These are phyloP conservation scores for Mucuna pruriens DNA, from an alignment of 306 rosid species.

Conservation along the genomic window DNA sequence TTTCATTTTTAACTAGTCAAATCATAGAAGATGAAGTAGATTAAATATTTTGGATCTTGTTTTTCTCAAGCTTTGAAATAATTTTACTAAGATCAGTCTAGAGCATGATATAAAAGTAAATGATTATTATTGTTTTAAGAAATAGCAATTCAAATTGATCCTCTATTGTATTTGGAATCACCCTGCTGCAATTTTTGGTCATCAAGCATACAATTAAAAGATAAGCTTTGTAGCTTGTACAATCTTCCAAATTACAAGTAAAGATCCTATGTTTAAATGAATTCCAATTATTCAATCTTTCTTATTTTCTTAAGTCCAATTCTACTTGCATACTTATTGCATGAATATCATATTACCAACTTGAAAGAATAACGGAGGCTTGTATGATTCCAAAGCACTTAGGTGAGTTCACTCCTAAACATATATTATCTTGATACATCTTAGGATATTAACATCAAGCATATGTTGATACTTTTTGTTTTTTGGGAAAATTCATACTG, in stretches of 20 bases:
- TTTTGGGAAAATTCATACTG: background rate
- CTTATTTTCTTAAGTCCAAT: background rate
- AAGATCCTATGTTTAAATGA: background rate
- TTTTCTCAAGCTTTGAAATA: constrained; percentile 13
- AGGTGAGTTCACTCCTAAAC: background rate
- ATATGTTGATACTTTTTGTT: background rate
- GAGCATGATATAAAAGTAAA: background rate
- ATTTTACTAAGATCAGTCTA: background rate
- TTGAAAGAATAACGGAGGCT: background rate
- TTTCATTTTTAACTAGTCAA: background rate
- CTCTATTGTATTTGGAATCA: background rate
- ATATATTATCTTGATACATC: background rate
- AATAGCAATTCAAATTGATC: background rate
- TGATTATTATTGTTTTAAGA: background rate
- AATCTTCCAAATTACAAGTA: background rate
- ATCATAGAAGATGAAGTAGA: constrained; percentile 2
- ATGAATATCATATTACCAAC: background rate
- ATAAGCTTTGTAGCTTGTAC: background rate
- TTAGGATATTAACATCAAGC: background rate
- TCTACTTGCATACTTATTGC: background rate
- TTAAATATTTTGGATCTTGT: background rate
- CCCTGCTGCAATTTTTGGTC: constrained; percentile 9
- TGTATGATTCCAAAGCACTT: background rate
- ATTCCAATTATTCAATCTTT: background rate
- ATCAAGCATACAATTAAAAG: background rate